These are phyloP conservation scores for Ganoderma multipileum DNA, from an alignment of 1,284 basidiomycete genomes.

Conservation along the genomic window DNA sequence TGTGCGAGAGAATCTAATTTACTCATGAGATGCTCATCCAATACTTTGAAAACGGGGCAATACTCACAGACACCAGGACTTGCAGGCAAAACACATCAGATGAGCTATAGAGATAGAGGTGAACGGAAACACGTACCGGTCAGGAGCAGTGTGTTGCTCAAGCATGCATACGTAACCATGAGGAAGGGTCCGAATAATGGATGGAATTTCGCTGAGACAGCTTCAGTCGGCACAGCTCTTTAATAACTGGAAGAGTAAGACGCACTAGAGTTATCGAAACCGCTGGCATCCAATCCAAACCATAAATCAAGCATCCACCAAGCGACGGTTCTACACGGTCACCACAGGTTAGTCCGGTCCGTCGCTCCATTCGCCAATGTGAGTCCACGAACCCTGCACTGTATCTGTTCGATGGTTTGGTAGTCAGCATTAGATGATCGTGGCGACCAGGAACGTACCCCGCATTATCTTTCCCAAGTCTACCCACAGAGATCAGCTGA, in stretches of 20 bases:
- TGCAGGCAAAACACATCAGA: background rate
- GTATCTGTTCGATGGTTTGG: constrained; percentile 46
- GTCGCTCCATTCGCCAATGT: background rate
- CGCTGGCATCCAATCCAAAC: constrained; percentile 90
- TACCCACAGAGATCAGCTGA: constrained; percentile 6
- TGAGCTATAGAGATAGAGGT: constrained; percentile 18
- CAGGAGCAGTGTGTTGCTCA: constrained; percentile 87
- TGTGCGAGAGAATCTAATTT: constrained; percentile 89
- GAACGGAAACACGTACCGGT: constrained; percentile 59
- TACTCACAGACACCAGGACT: constrained; percentile 81
- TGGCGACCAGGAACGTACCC: constrained; percentile 6
- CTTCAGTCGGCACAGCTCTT: background rate
- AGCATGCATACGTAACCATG: constrained; percentile 86
- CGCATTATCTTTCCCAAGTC: constrained; percentile 27
- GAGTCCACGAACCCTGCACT: constrained; percentile 46
- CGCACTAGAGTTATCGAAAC: constrained; percentile 81
- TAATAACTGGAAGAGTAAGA: constrained; percentile 22
- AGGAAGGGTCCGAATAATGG: constrained; percentile 85
- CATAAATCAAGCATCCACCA: constrained; percentile 93
- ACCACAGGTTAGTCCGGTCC: background rate
- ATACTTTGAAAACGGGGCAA: too few species aligned
- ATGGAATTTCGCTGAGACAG: constrained; percentile 71
- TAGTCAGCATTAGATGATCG: background rate
- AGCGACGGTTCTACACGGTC: constrained; percentile 51
- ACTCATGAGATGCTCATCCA: background rate